These are phyloP conservation scores for Epichloe glyceriae DNA, from an alignment of 2,329 filamentous ascomycete species.

Conservation along the genomic window DNA sequence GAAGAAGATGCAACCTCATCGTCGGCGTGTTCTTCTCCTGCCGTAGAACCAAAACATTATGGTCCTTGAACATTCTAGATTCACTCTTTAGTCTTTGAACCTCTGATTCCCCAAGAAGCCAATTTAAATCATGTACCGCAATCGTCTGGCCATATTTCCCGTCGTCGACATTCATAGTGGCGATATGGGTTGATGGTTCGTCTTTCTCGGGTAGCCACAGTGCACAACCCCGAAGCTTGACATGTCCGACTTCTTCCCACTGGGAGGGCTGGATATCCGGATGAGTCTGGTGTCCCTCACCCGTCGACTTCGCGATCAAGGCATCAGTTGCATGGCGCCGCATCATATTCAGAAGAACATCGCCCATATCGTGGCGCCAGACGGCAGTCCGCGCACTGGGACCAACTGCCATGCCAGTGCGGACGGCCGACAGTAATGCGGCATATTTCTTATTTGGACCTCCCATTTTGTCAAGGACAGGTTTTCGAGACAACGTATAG, in stretches of 20 bases:
- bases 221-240: constrained; percentile 31
- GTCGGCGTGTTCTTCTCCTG: constrained; percentile 25
- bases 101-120: constrained; percentile 37
- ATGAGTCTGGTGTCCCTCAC: constrained; percentile 7
- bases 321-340: constrained; percentile 32
- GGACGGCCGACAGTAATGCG: constrained; percentile 9
- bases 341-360: constrained; percentile 36
- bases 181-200: constrained; percentile 23
- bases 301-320: constrained; percentile 20
- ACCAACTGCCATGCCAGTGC: constrained; percentile 16
- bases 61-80: constrained; percentile 21
- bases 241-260: constrained; percentile 30
- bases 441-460: constrained; percentile 8
- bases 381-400: constrained; percentile 8
- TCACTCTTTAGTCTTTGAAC: constrained; percentile 25
- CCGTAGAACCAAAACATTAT: constrained; percentile 29
- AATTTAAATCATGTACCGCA: constrained; percentile 38
- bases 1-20: constrained; percentile 31
- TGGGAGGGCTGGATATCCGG: constrained; percentile 29
- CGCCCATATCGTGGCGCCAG: constrained; percentile 41
- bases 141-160: constrained; percentile 24
- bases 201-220: constrained; percentile 25
- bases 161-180: constrained; percentile 29
- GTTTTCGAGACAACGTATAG: constrained; percentile 19
- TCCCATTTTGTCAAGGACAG: constrained; percentile 15